Percentiles rank a stretch among this genome's conserved stretches.
These are phyloP conservation scores for Ligustrum vulgare DNA, from an alignment of 257 asterid species.

Conservation along the genomic window DNA sequence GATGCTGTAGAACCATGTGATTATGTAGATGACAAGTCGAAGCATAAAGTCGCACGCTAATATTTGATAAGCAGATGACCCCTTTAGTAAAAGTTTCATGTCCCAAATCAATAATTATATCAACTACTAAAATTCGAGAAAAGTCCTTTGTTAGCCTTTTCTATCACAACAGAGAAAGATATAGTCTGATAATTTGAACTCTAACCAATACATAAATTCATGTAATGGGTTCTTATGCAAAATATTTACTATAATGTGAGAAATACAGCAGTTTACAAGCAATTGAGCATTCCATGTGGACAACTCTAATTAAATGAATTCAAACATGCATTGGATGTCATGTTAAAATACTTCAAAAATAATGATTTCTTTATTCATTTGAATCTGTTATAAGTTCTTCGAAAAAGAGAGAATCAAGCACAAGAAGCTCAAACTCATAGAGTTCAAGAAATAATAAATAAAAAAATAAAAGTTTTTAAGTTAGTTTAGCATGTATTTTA, in stretches of 20 bases:
- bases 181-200: too few species aligned
- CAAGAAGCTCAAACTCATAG: background rate
- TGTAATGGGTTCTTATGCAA: too few species aligned
- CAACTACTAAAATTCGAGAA: too few species aligned
- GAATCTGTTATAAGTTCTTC: background rate
- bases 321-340: background rate
- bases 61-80: background rate
- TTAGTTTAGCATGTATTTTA: background rate
- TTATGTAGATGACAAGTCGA: background rate
- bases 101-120: too few species aligned
- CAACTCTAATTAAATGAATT: background rate
- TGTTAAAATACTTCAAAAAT: background rate
- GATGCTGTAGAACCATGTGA: background rate
- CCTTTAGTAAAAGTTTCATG: too few species aligned
- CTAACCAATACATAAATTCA: too few species aligned
- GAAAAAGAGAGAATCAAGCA: background rate
- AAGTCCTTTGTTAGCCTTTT: too few species aligned
- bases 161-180: too few species aligned
- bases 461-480: background rate
- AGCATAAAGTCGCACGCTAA: background rate
- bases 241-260: too few species aligned
- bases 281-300: background rate
- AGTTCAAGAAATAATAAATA: background rate
- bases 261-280: too few species aligned
- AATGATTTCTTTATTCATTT: too few species aligned